A percentile compares a stretch with the other conserved stretches of the same genome.
phyloP scores from a whole-genome alignment of 768 basidiomycete genomes.

The Termitomyces sp. region DNA sequence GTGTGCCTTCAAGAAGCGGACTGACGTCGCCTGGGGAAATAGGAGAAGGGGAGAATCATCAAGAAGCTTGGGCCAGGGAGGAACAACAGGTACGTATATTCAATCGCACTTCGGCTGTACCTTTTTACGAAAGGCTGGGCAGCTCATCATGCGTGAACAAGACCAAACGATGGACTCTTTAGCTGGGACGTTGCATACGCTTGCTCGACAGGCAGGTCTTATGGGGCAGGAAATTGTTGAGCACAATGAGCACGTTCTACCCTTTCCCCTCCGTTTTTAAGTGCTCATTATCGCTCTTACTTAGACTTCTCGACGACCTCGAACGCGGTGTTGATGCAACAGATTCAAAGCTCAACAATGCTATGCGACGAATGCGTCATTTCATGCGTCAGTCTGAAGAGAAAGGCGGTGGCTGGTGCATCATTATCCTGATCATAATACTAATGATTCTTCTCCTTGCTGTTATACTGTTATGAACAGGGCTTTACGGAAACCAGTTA shows the following conservation, averaged over 20 bases:
- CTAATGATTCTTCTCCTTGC: conserved; percentile 71
- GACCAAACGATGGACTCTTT: conserved; percentile 88
- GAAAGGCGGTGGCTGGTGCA: conserved; percentile 87
- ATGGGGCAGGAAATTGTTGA: conserved; percentile 93
- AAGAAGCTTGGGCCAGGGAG: conserved; percentile 76
- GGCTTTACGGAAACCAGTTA: background rate
- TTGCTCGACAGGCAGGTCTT: conserved; percentile 87
- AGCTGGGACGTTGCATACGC: conserved; percentile 75
- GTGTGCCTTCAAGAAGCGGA: conserved; percentile 21
- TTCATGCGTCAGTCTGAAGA: conserved; percentile 89
- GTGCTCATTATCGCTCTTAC: background rate
- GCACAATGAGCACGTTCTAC: conserved; percentile 71
- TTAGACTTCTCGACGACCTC: conserved; percentile 77
- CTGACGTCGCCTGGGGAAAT: conserved; percentile 27
- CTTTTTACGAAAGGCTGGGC: background rate
- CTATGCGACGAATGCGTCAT: conserved; percentile 65
- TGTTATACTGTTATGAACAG: conserved; percentile 66
- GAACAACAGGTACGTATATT: conserved; percentile 68
- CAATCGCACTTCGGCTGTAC: background rate
- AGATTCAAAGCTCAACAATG: conserved; percentile 56
- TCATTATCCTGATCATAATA: conserved; percentile 77
- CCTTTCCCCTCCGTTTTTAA: background rate
- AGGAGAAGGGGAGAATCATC: conserved; percentile 48
- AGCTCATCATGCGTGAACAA: conserved; percentile 87
- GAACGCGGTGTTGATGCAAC: conserved; percentile 69